Percentiles rank a stretch among this genome's conserved stretches.
Evolutionary conservation across 257 asterid genomes (phyloP).

Genomic region (Handroanthus guayacan): DNA sequence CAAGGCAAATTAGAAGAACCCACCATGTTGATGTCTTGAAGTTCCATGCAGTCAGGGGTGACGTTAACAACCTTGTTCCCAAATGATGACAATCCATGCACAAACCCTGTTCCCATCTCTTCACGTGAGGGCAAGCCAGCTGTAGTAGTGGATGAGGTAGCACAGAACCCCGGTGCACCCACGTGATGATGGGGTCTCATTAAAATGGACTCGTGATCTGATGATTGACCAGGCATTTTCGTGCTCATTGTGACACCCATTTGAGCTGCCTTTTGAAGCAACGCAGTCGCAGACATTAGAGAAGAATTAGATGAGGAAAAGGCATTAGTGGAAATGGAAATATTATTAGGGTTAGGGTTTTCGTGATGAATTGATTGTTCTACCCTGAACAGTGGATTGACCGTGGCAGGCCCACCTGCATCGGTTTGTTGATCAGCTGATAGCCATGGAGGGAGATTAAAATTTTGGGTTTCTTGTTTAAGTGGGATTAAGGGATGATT

Average conservation of each 20-base stretch:
- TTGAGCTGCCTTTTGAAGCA: slow-evolving; percentile 74
- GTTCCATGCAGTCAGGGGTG: slow-evolving; percentile 50
- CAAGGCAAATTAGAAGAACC: slow-evolving; percentile 32
- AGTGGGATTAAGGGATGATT: slow-evolving; percentile 39
- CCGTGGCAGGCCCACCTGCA: neutral
- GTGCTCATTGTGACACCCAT: slow-evolving; percentile 70
- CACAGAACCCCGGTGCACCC: slow-evolving; percentile 55
- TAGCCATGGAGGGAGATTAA: slow-evolving; percentile 63
- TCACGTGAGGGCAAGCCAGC: slow-evolving; percentile 63
- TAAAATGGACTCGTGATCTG: neutral
- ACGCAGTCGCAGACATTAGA: slow-evolving; percentile 72
- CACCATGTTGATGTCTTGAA: slow-evolving; percentile 35
- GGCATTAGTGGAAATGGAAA: neutral
- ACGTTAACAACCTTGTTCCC: slow-evolving; percentile 37
- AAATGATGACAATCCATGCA: slow-evolving; percentile 49
- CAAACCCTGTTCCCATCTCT: slow-evolving; percentile 37
- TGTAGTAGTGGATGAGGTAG: slow-evolving; percentile 46
- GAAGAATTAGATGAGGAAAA: slow-evolving; percentile 26
- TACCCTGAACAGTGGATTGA: slow-evolving; percentile 31
- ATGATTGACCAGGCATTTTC: slow-evolving; percentile 1
- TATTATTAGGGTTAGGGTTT: slow-evolving; percentile 42
- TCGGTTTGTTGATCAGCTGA: slow-evolving; percentile 32
- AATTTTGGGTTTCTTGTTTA: slow-evolving; percentile 55
- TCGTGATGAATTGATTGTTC: slow-evolving; percentile 34
- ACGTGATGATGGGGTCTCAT: slow-evolving; percentile 53